Percentiles rank a stretch among this genome's conserved stretches.
phyloP scores from a whole-genome alignment of 1,284 basidiomycete species.

The Apiotrichum sp. region DNA sequence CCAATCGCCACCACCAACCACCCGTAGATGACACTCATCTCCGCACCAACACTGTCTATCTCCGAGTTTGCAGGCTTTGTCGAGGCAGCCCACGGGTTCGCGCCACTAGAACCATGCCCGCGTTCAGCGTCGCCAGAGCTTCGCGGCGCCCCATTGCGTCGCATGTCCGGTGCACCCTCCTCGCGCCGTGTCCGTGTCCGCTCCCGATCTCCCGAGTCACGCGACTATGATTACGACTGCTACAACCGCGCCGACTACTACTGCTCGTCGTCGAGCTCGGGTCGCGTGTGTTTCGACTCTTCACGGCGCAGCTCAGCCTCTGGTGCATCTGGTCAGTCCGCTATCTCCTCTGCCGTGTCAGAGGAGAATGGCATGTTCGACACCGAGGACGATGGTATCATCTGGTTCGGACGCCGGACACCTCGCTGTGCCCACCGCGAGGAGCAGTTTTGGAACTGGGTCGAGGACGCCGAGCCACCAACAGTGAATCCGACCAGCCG shows the following conservation, averaged over 20 bases:
- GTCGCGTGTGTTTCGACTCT: too few species aligned
- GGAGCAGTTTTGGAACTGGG: constrained; percentile 7
- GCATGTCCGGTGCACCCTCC: not conserved
- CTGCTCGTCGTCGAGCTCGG: not conserved
- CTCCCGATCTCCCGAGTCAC: not conserved
- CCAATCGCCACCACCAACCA: not conserved
- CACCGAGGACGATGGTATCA: constrained; percentile 4
- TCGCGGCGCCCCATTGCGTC: constrained; percentile 1
- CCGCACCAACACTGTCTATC: constrained; percentile 7
- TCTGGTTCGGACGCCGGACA: constrained; percentile 11
- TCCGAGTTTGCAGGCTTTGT: constrained; percentile 4
- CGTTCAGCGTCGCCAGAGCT: not conserved
- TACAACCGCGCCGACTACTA: too few species aligned
- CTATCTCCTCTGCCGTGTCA: not conserved
- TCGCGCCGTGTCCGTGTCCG: not conserved
- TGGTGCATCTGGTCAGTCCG: not conserved
- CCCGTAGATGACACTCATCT: constrained; percentile 2
- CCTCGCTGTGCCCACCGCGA: not conserved
- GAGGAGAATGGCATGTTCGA: not conserved
- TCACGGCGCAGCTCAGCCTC: not conserved
- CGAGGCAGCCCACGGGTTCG: not conserved
- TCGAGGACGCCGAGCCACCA: constrained; percentile 1
- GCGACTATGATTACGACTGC: too few species aligned
- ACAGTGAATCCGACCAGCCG: not conserved
- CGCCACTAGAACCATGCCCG: not conserved